Conservation (phyloP, 306 rosid genomes). For the Lupinus albus region DNA sequence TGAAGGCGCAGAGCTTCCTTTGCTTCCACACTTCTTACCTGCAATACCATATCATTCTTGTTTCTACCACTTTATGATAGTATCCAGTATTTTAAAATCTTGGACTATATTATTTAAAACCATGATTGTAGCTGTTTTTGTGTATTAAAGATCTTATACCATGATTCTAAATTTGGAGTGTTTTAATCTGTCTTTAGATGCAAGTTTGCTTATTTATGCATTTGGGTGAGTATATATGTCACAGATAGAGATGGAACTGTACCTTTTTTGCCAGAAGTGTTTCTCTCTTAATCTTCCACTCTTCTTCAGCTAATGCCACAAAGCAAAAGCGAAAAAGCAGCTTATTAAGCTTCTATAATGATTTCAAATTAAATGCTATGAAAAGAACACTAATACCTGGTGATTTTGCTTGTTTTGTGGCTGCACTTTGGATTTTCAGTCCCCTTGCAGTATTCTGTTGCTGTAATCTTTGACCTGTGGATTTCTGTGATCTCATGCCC, state of each 20-base stretch:
- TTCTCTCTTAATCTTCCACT: constrained; percentile 89
- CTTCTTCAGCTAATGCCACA: constrained; percentile 89
- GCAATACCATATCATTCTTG: constrained; percentile 31
- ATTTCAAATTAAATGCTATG: constrained; percentile 1
- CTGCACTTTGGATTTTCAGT: constrained; percentile 63
- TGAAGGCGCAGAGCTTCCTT: constrained; percentile 97
- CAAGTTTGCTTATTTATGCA: constrained; percentile 23
- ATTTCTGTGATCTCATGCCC: constrained; percentile 47
- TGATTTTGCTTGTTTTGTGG: constrained; percentile 80
- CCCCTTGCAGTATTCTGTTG: constrained; percentile 50
- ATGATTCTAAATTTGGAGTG: not conserved
- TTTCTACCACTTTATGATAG: not conserved
- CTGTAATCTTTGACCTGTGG: constrained; percentile 42
- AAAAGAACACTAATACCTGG: constrained; percentile 67
- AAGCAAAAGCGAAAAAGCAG: constrained; percentile 34
- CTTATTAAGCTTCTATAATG: constrained; percentile 24
- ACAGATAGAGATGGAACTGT: constrained; percentile 21
- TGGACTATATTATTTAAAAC: too few relatives aligned
- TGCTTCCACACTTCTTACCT: constrained; percentile 93
- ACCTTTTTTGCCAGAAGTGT: constrained; percentile 75
- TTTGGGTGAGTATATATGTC: constrained; percentile 18
- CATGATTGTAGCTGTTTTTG: not conserved
- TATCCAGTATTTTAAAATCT: too few relatives aligned
- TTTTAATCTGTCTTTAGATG: constrained; percentile 15
- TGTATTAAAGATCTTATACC: not conserved